A percentile compares a stretch with the other conserved stretches of the same genome.
Evolutionary conservation across 306 rosid genomes (phyloP).

Genomic region (Cucurbita moschata): DNA sequence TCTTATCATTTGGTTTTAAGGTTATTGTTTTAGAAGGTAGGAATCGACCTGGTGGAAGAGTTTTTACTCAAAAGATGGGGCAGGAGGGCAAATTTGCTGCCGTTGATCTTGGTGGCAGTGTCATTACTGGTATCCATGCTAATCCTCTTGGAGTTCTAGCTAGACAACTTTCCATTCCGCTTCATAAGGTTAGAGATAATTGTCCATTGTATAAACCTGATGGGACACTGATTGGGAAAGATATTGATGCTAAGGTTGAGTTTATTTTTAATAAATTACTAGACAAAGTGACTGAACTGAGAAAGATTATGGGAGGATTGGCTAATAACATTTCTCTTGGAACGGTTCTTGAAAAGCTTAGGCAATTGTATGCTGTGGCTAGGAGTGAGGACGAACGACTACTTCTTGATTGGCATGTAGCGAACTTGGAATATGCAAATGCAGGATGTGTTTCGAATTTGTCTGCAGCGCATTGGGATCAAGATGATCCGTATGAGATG

Average conservation of each 20-base stretch:
- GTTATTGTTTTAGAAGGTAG: slow-evolving; percentile 79
- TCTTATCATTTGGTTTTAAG: slow-evolving; percentile 68
- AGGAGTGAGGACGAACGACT: slow-evolving; percentile 52
- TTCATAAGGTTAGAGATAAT: slow-evolving; percentile 78
- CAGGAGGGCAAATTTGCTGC: slow-evolving; percentile 46
- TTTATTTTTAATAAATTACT: slow-evolving; percentile 64
- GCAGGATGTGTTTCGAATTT: slow-evolving; percentile 93
- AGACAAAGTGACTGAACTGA: slow-evolving; percentile 77
- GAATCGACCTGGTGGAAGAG: slow-evolving; percentile 84
- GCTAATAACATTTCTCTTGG: slow-evolving; percentile 69
- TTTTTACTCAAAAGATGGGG: slow-evolving; percentile 82
- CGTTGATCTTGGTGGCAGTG: slow-evolving; percentile 79
- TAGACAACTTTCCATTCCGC: slow-evolving; percentile 82
- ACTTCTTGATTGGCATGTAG: slow-evolving; percentile 90
- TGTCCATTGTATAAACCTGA: slow-evolving; percentile 82
- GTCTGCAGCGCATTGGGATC: slow-evolving; percentile 91
- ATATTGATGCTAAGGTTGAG: slow-evolving; percentile 51
- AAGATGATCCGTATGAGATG: slow-evolving; percentile 96
- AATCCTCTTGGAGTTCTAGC: slow-evolving; percentile 93
- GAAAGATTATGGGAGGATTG: slow-evolving; percentile 81
- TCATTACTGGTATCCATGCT: slow-evolving; percentile 88
- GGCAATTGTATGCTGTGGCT: slow-evolving; percentile 54
- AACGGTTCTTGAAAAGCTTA: slow-evolving; percentile 67
- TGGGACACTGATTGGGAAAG: slow-evolving; percentile 52
- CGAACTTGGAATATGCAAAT: slow-evolving; percentile 87